Percentiles rank a stretch among this genome's conserved stretches.
These are phyloP conservation scores for Asterophora parasitica DNA, from an alignment of 768 basidiomycete genomes.

Conservation along the genomic window DNA sequence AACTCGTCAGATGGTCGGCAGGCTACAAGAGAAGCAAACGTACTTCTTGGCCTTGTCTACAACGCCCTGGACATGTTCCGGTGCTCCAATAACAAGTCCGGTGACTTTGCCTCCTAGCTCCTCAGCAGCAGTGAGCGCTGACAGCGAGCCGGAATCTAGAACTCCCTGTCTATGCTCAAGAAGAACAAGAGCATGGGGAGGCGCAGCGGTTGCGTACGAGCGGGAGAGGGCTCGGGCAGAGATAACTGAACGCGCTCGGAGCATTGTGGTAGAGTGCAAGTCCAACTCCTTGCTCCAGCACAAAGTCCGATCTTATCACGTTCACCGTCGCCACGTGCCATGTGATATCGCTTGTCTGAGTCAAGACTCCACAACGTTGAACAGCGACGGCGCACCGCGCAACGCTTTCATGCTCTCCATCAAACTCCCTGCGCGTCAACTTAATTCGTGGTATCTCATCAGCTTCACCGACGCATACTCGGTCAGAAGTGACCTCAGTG, in stretches of 20 bases:
- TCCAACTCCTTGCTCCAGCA: conserved; percentile 13
- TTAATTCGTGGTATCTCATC: neutral
- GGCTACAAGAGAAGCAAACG: conserved; percentile 10
- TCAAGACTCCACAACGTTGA: neutral
- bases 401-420: too few relatives aligned
- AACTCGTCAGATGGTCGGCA: conserved; percentile 9
- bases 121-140: conserved; percentile 87
- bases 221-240: conserved; percentile 24
- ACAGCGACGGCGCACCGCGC: too few relatives aligned
- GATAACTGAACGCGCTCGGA: conserved; percentile 13
- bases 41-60: conserved; percentile 82
- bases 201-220: conserved; percentile 53
- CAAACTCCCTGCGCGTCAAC: neutral
- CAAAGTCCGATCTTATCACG: conserved; percentile 16
- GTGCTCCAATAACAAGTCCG: conserved; percentile 65
- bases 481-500: neutral
- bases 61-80: conserved; percentile 59
- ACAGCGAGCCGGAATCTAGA: conserved; percentile 81
- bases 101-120: conserved; percentile 85
- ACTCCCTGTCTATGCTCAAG: conserved; percentile 82
- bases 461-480: neutral
- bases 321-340: neutral
- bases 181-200: conserved; percentile 80
- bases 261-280: conserved; percentile 13
- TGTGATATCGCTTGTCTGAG: neutral